Evolutionary conservation across 805 yeast genomes (phyloP).

Genomic region (Teunomyces tritomae): DNA sequence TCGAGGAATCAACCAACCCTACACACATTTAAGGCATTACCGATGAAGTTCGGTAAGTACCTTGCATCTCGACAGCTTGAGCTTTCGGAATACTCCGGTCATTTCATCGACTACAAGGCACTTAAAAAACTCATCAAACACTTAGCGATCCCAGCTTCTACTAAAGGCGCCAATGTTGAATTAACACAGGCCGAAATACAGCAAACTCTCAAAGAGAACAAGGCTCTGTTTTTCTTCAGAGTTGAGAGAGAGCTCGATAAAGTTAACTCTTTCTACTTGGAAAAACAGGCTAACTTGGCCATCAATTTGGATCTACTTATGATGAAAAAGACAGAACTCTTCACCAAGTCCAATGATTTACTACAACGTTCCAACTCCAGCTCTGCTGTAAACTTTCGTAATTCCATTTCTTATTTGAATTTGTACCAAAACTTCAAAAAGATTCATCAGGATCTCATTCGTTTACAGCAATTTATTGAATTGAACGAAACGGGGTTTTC

Average conservation of each 20-base stretch:
- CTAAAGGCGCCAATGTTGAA: conserved; percentile 12
- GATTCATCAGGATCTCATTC: conserved; percentile 81
- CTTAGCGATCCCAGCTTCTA: conserved; percentile 48
- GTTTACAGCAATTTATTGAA: conserved; percentile 91
- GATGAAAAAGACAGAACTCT: conserved; percentile 61
- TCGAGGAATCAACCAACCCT: not conserved
- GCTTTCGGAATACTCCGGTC: conserved; percentile 90
- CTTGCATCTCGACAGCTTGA: conserved; percentile 92
- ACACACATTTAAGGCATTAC: not conserved
- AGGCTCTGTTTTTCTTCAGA: conserved; percentile 84
- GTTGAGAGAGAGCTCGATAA: conserved; percentile 94
- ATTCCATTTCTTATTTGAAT: conserved; percentile 76
- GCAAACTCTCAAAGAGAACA: conserved; percentile 73
- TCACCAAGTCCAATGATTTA: conserved; percentile 21
- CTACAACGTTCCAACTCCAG: conserved; percentile 5
- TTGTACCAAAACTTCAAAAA: conserved; percentile 86
- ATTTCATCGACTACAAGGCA: conserved; percentile 92
- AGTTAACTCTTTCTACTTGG: conserved; percentile 87
- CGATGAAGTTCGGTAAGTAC: conserved; percentile 92
- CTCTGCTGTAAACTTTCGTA: conserved; percentile 43
- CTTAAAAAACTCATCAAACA: conserved; percentile 88
- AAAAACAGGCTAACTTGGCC: conserved; percentile 85
- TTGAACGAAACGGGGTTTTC: conserved; percentile 94
- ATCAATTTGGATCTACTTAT: conserved; percentile 73
- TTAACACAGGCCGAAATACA: conserved; percentile 29